Evolutionary conservation across 2,329 filamentous ascomycete species (phyloP).

Genomic region (Trichophyton benhamiae): DNA sequence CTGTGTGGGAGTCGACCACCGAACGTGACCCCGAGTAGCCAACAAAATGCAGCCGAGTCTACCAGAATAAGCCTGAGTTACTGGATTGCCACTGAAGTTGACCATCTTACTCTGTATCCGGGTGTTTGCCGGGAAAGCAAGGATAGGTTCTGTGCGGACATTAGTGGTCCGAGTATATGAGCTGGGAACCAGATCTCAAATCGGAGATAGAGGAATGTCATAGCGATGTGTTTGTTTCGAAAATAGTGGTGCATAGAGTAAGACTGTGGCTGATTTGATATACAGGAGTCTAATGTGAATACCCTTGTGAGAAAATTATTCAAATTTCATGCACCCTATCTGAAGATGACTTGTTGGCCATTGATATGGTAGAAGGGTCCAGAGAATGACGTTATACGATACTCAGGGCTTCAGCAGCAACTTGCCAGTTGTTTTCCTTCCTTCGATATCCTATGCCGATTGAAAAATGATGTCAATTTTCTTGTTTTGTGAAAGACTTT

Average conservation of each 20-base stretch:
- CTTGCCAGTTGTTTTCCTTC: conserved; percentile 74
- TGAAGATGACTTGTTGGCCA: neutral
- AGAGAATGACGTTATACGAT: neutral
- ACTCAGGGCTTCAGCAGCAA: conserved; percentile 54
- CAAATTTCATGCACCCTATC: neutral
- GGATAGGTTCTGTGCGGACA: neutral
- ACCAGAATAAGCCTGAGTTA: neutral
- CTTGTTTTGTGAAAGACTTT: neutral
- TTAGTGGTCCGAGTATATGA: neutral
- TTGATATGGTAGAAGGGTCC: neutral
- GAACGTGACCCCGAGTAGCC: neutral
- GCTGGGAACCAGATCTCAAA: neutral
- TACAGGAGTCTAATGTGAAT: neutral
- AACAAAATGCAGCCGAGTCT: neutral
- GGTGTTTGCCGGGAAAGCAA: neutral
- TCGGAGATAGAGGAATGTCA: neutral
- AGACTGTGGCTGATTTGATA: neutral
- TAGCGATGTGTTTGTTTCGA: neutral
- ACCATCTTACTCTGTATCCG: neutral
- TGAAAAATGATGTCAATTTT: neutral
- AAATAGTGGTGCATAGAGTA: neutral
- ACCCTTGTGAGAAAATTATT: neutral
- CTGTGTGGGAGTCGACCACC: neutral
- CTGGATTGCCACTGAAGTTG: neutral
- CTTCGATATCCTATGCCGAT: conserved; percentile 54